Conservation (phyloP, 441 rosid species). For the Omphalea diandra region DNA sequence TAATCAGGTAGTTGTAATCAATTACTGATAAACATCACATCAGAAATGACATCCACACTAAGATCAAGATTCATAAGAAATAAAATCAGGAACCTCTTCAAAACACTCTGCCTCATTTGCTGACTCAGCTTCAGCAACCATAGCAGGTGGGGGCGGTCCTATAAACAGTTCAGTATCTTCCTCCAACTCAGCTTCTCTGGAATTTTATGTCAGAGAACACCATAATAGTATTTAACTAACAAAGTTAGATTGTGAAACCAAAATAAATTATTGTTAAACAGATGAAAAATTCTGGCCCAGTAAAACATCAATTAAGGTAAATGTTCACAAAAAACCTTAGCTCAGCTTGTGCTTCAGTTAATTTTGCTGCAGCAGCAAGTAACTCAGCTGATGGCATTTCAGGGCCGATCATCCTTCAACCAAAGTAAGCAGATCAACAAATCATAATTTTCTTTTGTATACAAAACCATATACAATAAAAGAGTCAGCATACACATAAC, state of each 20-base stretch:
- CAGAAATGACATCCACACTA: conserved; percentile 5
- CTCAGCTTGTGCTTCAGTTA: conserved; percentile 91
- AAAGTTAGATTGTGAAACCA: background rate
- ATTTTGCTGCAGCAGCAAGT: conserved; percentile 92
- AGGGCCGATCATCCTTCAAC: conserved; percentile 78
- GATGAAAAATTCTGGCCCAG: background rate
- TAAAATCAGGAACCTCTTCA: conserved; percentile 67
- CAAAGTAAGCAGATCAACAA: conserved; percentile 21
- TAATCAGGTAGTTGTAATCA: no score
- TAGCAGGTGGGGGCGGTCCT: conserved; percentile 90
- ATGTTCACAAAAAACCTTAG: conserved; percentile 48
- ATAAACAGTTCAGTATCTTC: conserved; percentile 75
- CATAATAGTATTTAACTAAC: no score
- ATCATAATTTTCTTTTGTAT: background rate
- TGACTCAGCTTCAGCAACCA: conserved; percentile 88
- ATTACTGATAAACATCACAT: background rate
- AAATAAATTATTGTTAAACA: conserved; percentile 13
- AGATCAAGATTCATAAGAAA: conserved; percentile 14
- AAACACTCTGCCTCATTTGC: conserved; percentile 95
- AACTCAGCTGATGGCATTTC: conserved; percentile 93
- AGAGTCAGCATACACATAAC: no score
- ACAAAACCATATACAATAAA: background rate
- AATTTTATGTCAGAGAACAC: conserved; percentile 24
- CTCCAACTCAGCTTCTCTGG: conserved; percentile 83
- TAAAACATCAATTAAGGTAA: conserved; percentile 5